phyloP scores from a whole-genome alignment of 768 basidiomycete species.

The Hirschioporus abietinus region DNA sequence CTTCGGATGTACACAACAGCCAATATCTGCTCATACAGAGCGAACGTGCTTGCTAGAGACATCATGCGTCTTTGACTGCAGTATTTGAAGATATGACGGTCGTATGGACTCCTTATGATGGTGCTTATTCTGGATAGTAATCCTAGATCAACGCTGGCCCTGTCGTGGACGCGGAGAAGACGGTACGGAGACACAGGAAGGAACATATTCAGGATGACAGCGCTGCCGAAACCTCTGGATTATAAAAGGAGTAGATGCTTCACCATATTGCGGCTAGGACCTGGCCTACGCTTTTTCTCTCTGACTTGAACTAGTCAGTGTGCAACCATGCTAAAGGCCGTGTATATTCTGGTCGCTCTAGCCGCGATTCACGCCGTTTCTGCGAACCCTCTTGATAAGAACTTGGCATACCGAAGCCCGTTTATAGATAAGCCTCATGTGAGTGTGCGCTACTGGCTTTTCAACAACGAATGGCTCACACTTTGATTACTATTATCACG shows the following conservation, averaged over 20 bases:
- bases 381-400: slow-evolving; percentile 25
- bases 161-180: no score
- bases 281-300: background rate
- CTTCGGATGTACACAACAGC: no score
- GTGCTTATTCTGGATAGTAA: background rate
- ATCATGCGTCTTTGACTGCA: background rate
- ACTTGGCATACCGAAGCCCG: slow-evolving; percentile 37
- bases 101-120: slow-evolving; percentile 17
- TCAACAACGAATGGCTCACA: background rate
- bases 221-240: background rate
- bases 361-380: background rate
- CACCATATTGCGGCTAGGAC: background rate
- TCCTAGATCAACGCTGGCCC: no score
- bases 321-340: background rate
- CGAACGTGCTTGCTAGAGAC: background rate
- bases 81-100: slow-evolving; percentile 32
- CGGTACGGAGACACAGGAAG: no score
- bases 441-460: slow-evolving; percentile 17
- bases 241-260: background rate
- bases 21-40: background rate
- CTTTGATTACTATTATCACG: background rate
- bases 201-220: no score
- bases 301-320: background rate
- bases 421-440: slow-evolving; percentile 21
- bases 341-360: background rate